Percentiles rank a stretch among this genome's conserved stretches.
Evolutionary conservation across 108 stramenopile genomes (phyloP).

Genomic region (Cyclotella kingstonii): DNA sequence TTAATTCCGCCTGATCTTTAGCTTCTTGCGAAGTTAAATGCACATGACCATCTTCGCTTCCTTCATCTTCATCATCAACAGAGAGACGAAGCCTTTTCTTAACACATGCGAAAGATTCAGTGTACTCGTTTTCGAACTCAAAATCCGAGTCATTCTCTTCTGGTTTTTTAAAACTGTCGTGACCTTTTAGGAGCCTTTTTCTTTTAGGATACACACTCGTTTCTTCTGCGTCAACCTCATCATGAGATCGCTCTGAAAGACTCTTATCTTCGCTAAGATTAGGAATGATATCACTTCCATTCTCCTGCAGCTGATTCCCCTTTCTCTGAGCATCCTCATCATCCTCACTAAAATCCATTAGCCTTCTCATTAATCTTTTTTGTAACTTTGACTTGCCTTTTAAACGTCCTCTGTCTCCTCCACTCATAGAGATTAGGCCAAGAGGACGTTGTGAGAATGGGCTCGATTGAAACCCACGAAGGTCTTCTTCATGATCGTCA

Average conservation of each 20-base stretch:
- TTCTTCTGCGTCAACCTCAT: conserved; percentile 2
- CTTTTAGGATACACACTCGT: background rate
- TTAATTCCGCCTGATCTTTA: background rate
- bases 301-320: conserved; percentile 1
- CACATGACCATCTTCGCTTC: background rate
- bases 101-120: background rate
- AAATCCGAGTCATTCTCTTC: conserved; percentile 16
- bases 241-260: conserved; percentile 3
- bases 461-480: background rate
- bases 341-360: conserved; percentile 15
- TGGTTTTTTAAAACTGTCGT: background rate
- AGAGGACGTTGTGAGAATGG: background rate
- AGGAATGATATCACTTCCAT: background rate
- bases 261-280: background rate
- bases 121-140: conserved; percentile 6
- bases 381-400: conserved; percentile 2
- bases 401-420: background rate
- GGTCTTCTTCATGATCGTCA: background rate
- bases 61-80: conserved; percentile 8
- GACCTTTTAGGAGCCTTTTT: background rate
- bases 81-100: conserved; percentile 19
- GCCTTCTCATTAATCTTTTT: background rate
- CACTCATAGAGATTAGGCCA: background rate
- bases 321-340: background rate
- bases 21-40: background rate